Conservation (phyloP, 192 early-diverging fungal species). For the Martensiomyces pterosporus region DNA sequence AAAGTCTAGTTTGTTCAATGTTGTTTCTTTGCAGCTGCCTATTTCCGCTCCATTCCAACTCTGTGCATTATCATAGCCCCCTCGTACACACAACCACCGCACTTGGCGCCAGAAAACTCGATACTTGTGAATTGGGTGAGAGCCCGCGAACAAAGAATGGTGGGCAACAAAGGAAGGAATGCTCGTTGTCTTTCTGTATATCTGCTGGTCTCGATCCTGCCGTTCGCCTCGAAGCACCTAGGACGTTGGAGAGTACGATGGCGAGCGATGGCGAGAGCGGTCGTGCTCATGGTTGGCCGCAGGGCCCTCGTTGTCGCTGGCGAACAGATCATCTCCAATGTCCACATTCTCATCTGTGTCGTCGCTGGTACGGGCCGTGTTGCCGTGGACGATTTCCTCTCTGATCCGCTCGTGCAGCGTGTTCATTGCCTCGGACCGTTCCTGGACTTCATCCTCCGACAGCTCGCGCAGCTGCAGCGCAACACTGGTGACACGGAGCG, state of each 20-base stretch:
- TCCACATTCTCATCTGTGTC: constrained; percentile 27
- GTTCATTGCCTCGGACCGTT: constrained; percentile 17
- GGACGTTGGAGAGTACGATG: constrained; percentile 33
- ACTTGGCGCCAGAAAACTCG: no score
- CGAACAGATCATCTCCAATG: constrained; percentile 21
- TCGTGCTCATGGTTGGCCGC: not conserved
- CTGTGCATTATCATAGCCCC: no score
- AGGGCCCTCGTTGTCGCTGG: constrained; percentile 5
- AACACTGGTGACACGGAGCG: constrained; percentile 19
- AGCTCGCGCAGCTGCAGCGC: constrained; percentile 39
- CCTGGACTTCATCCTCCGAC: constrained; percentile 34
- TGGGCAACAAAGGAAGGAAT: no score
- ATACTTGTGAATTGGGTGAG: no score
- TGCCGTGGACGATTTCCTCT: constrained; percentile 24
- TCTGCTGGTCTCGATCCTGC: no score
- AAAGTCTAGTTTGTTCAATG: no score
- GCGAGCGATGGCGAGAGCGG: constrained; percentile 14
- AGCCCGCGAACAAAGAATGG: no score
- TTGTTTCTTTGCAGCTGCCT: no score
- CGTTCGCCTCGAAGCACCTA: no score
- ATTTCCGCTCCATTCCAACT: no score
- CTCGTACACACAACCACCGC: no score
- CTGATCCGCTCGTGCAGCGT: constrained; percentile 18
- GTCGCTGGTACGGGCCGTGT: not conserved
- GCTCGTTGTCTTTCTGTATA: no score